These are phyloP conservation scores for Funneliformis mosseae DNA, from an alignment of 192 early-diverging fungal species.

Conservation along the genomic window DNA sequence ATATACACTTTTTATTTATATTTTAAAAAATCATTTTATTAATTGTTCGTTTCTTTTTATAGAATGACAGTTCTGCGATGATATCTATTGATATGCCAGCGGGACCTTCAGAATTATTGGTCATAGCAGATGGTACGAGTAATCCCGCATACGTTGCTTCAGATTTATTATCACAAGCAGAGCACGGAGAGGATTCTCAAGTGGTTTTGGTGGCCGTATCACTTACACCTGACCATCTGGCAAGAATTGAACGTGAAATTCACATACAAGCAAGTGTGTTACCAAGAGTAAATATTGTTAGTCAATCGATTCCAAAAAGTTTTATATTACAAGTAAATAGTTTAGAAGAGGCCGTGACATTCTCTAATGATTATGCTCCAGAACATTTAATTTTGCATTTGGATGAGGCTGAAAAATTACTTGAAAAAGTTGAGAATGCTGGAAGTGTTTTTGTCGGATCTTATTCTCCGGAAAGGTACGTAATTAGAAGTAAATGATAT, in stretches of 20 bases:
- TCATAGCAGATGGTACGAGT: constrained; percentile 87
- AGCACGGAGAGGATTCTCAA: constrained; percentile 96
- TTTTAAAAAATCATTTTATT: constrained; percentile 16
- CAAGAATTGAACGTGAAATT: constrained; percentile 79
- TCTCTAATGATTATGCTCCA: constrained; percentile 95
- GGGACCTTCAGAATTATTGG: constrained; percentile 98
- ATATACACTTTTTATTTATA: constrained; percentile 2
- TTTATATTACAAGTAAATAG: constrained; percentile 74
- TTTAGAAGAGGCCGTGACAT: constrained; percentile 79
- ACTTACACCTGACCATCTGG: constrained; percentile 65
- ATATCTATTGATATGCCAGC: constrained; percentile 99
- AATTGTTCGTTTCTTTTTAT: not conserved
- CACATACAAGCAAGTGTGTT: constrained; percentile 79
- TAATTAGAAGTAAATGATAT: not conserved
- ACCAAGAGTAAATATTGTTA: constrained; percentile 87
- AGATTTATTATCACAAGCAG: constrained; percentile 95
- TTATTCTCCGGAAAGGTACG: constrained; percentile 90
- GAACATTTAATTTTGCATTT: constrained; percentile 98
- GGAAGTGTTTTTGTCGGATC: constrained; percentile 97
- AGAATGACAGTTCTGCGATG: constrained; percentile 92
- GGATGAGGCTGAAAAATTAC: constrained; percentile 65
- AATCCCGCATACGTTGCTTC: constrained; percentile 92
- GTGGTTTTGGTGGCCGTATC: constrained; percentile 91
- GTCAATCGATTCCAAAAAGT: constrained; percentile 84
- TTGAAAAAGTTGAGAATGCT: constrained; percentile 80